These are phyloP conservation scores for Microascus cirrosus DNA, from an alignment of 2,329 filamentous ascomycete species.

Conservation along the genomic window DNA sequence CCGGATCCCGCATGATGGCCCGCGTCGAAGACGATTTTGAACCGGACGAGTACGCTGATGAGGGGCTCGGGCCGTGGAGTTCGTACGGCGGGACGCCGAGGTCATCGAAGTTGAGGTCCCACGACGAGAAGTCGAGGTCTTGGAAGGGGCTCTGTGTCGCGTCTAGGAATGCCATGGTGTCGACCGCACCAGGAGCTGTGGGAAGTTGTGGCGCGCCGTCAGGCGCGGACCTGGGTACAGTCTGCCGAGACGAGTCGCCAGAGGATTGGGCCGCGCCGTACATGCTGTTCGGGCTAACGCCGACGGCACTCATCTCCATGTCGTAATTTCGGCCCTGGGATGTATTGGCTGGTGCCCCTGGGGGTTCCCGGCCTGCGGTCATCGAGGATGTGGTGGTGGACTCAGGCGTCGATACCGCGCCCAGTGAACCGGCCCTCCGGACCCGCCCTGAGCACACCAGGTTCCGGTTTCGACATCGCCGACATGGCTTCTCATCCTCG, in stretches of 20 bases:
- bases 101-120: constrained; percentile 19
- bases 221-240: neutral
- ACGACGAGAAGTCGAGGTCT: constrained; percentile 19
- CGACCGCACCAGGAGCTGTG: neutral
- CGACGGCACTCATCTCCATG: neutral
- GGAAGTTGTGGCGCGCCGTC: neutral
- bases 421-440: neutral
- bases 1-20: constrained; percentile 12
- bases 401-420: neutral
- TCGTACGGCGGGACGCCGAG: constrained; percentile 17
- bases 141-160: constrained; percentile 16
- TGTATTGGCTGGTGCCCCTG: neutral
- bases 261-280: neutral
- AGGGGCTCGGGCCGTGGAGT: constrained; percentile 13
- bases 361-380: neutral
- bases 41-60: constrained; percentile 12
- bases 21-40: constrained; percentile 8
- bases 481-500: constrained; percentile 42
- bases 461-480: constrained; percentile 34
- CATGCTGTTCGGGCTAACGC: neutral
- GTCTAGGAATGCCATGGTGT: constrained; percentile 14
- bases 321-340: neutral
- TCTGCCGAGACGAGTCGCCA: neutral
- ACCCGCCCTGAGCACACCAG: constrained; percentile 25
- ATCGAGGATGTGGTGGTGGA: neutral